Percentiles rank a stretch among this genome's conserved stretches.
phyloP scores from a whole-genome alignment of 306 rosid genomes.

The Vicia sativa region DNA sequence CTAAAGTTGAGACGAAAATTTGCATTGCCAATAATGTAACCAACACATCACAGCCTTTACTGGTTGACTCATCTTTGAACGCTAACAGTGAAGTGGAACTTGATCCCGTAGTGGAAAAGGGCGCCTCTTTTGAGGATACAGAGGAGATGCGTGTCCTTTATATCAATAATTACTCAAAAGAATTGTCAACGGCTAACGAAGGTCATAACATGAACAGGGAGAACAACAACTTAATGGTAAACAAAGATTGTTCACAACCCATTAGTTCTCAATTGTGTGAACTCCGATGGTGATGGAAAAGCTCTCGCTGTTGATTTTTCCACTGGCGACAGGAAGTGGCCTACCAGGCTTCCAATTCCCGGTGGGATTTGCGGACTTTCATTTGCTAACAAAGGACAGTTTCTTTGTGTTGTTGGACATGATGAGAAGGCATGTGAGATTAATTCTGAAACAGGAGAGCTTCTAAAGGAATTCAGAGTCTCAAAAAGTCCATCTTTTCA shows the following conservation, averaged over 20 bases:
- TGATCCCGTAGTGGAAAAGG: constrained; percentile 45
- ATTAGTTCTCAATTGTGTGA: constrained; percentile 71
- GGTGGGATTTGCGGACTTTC: constrained; percentile 55
- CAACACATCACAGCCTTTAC: no score
- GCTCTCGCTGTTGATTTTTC: constrained; percentile 48
- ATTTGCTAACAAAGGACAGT: constrained; percentile 48
- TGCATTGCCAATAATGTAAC: no score
- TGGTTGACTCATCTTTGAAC: constrained; percentile 37
- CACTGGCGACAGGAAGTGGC: constrained; percentile 52
- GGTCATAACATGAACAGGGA: constrained; percentile 56
- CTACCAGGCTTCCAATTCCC: constrained; percentile 40
- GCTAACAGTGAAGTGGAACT: constrained; percentile 26
- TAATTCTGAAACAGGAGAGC: constrained; percentile 50
- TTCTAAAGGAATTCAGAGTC: constrained; percentile 48
- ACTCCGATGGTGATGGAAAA: constrained; percentile 57
- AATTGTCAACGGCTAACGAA: constrained; percentile 42
- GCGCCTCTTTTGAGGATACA: constrained; percentile 15
- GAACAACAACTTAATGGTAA: constrained; percentile 35
- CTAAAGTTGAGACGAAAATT: no score
- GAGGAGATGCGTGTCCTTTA: constrained; percentile 35
- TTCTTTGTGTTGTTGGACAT: constrained; percentile 50
- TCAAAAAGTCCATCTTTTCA: constrained; percentile 51
- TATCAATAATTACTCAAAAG: constrained; percentile 26
- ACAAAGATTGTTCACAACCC: constrained; percentile 59
- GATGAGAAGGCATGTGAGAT: constrained; percentile 49